A percentile compares a stretch with the other conserved stretches of the same genome.
phyloP scores from a whole-genome alignment of 2,329 filamentous ascomycete species.

The Neopestalotiopsis clavispora region DNA sequence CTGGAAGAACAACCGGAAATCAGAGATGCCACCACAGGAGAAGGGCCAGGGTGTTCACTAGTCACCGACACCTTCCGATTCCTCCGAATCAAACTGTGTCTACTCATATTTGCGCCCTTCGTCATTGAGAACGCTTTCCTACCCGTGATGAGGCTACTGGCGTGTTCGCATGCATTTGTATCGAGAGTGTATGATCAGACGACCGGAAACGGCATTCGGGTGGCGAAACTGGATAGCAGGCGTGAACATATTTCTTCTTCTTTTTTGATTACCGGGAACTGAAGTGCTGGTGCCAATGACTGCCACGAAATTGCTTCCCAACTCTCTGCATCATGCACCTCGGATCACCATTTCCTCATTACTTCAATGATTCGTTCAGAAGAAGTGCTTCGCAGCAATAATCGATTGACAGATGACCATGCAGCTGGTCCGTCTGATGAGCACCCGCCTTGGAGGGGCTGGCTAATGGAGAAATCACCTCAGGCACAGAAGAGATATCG shows the following conservation, averaged over 20 bases:
- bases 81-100: slow-evolving; percentile 1
- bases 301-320: neutral
- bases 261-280: neutral
- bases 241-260: slow-evolving; percentile 5
- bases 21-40: slow-evolving; percentile 20
- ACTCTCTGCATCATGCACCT: neutral
- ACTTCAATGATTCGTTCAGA: neutral
- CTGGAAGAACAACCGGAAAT: slow-evolving; percentile 73
- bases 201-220: neutral
- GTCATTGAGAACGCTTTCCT: slow-evolving; percentile 14
- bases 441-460: too few species aligned
- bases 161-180: neutral
- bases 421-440: too few species aligned
- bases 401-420: neutral
- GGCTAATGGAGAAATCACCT: neutral
- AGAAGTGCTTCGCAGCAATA: neutral
- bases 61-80: slow-evolving; percentile 5
- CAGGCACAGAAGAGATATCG: neutral
- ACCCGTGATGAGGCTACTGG: slow-evolving; percentile 1
- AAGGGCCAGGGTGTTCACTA: slow-evolving; percentile 18
- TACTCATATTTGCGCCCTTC: slow-evolving; percentile 14
- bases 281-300: neutral
- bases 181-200: slow-evolving; percentile 12
- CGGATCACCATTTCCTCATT: neutral
- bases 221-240: slow-evolving; percentile 13